Percentiles rank a stretch among this genome's conserved stretches.
Evolutionary conservation across 1,284 basidiomycete genomes (phyloP).

Genomic region (Cryptococcus wingfieldii): DNA sequence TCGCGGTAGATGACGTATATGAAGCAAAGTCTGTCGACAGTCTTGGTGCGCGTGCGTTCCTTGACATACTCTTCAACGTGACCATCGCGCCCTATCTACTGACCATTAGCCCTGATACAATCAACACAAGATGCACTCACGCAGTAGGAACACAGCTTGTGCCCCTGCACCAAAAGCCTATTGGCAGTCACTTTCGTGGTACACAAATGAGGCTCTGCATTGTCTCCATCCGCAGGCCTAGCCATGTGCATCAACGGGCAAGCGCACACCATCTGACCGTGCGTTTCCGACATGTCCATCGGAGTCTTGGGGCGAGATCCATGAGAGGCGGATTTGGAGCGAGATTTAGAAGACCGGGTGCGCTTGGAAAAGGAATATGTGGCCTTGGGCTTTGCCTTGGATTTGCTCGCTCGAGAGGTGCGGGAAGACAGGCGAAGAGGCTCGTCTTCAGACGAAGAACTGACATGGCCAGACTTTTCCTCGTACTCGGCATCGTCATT

Average conservation of each 20-base stretch:
- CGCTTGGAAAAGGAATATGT: too few species aligned
- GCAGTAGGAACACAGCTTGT: not conserved
- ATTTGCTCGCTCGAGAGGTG: too few species aligned
- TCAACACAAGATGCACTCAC: not conserved
- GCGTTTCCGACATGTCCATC: too few species aligned
- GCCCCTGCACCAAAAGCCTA: not conserved
- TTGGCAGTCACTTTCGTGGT: not conserved
- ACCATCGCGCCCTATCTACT: not conserved
- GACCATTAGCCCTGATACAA: not conserved
- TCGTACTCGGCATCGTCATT: too few species aligned
- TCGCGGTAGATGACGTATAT: not conserved
- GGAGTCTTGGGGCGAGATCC: too few species aligned
- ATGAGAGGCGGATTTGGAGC: too few species aligned
- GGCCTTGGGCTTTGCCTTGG: too few species aligned
- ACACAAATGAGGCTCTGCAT: not conserved
- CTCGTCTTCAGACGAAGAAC: too few species aligned
- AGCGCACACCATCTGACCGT: not conserved
- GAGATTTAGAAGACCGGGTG: too few species aligned
- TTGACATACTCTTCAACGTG: not conserved
- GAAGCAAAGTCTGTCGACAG: not conserved
- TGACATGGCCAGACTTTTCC: too few species aligned
- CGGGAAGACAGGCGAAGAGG: too few species aligned
- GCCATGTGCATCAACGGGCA: not conserved
- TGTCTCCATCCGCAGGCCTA: not conserved
- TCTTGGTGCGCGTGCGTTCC: not conserved